Conservation (phyloP, 2,329 filamentous ascomycete genomes). For the Dactylellina haptotyla region DNA sequence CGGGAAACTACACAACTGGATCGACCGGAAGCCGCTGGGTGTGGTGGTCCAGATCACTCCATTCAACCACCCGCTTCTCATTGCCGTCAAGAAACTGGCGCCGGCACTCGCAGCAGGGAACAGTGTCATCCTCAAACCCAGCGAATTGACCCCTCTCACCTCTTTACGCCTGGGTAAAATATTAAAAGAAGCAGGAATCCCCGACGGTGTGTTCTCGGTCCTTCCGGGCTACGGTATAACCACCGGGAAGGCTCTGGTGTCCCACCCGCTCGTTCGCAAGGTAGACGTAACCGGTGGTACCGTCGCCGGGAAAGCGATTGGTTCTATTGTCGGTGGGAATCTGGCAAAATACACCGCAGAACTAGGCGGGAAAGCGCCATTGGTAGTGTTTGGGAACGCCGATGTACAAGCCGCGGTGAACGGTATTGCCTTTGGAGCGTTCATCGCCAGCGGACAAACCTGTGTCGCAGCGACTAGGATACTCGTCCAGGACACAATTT, state of each 20-base stretch:
- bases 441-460: conserved; percentile 68
- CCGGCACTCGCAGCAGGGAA: conserved; percentile 61
- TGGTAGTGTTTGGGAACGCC: conserved; percentile 82
- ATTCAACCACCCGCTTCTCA: conserved; percentile 70
- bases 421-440: conserved; percentile 61
- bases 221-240: conserved; percentile 67
- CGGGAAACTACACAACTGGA: conserved; percentile 70
- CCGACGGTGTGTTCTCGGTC: conserved; percentile 63
- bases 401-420: conserved; percentile 83
- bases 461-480: conserved; percentile 69
- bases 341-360: conserved; percentile 92
- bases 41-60: conserved; percentile 70
- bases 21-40: conserved; percentile 68
- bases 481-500: conserved; percentile 65
- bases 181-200: conserved; percentile 63
- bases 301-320: conserved; percentile 82
- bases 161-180: conserved; percentile 62
- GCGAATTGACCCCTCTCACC: conserved; percentile 63
- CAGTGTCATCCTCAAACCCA: conserved; percentile 61
- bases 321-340: conserved; percentile 75
- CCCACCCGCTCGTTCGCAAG: conserved; percentile 79
- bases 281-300: conserved; percentile 92
- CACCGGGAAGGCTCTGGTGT: conserved; percentile 68
- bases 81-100: conserved; percentile 60
- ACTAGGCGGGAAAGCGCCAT: conserved; percentile 84